Percentiles rank a stretch among this genome's conserved stretches.
These are phyloP conservation scores for Stephania cephalantha DNA, from an alignment of 164 flowering plant genomes.

Conservation along the genomic window DNA sequence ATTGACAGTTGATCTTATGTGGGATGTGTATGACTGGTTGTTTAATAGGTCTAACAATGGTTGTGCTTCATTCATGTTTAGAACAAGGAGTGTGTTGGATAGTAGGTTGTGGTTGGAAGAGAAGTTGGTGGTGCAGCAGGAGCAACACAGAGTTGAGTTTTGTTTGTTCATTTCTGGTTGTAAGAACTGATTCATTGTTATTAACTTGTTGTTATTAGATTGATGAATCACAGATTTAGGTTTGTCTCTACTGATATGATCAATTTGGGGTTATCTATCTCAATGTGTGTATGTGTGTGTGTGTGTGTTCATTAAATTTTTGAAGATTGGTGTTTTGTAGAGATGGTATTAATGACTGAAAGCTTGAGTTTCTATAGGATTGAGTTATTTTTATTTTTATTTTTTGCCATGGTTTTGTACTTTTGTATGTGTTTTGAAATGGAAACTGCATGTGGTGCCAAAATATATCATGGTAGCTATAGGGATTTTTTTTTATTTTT, in stretches of 20 bases:
- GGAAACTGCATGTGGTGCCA: no score
- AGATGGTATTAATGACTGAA: no score
- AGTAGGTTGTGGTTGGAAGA: slow-evolving; percentile 76
- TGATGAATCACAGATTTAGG: background rate
- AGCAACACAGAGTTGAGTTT: slow-evolving; percentile 52
- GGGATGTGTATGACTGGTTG: slow-evolving; percentile 96
- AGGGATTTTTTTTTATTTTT: no score
- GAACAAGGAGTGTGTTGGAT: slow-evolving; percentile 61
- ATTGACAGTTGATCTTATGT: slow-evolving; percentile 71
- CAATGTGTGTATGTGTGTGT: background rate
- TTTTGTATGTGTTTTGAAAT: no score
- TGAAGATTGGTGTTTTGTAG: no score
- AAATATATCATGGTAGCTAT: no score
- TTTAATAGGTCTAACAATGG: slow-evolving; percentile 39
- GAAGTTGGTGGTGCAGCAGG: slow-evolving; percentile 35
- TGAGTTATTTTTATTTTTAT: no score
- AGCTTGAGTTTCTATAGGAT: no score
- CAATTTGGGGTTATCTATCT: no score
- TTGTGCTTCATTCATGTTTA: slow-evolving; percentile 69
- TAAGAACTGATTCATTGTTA: slow-evolving; percentile 26
- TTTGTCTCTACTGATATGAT: background rate
- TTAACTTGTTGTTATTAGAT: background rate
- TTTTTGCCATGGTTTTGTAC: no score
- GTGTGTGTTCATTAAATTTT: background rate
- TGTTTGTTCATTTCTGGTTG: slow-evolving; percentile 75